Conservation (phyloP, 2,329 filamentous ascomycete species). For the Claviceps pazoutovae region DNA sequence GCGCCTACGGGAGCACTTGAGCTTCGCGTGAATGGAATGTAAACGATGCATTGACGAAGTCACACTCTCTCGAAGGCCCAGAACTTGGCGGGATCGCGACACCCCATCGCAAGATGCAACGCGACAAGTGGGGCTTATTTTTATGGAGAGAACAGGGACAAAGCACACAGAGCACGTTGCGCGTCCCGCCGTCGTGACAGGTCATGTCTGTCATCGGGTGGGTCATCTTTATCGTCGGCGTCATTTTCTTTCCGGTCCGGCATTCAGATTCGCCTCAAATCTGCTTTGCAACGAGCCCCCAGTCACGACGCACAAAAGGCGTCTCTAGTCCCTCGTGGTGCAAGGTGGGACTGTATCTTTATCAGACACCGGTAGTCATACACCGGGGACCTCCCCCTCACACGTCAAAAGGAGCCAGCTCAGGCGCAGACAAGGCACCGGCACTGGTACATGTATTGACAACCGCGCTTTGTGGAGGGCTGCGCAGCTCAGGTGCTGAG, state of each 20-base stretch:
- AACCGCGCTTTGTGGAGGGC: slow-evolving; percentile 1
- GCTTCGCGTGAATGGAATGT: no score
- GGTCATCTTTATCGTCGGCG: background rate
- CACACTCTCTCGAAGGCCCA: no score
- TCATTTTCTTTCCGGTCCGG: background rate
- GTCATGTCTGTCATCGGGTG: background rate
- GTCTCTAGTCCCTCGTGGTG: background rate
- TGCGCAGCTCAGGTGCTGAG: slow-evolving; percentile 5
- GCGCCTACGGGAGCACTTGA: no score
- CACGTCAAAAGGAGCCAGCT: background rate
- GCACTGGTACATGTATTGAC: background rate
- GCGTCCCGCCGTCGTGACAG: no score
- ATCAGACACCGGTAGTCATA: background rate
- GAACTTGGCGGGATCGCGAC: no score
- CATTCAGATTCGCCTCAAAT: background rate
- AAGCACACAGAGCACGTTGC: no score
- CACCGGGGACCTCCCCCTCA: no score
- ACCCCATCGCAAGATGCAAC: no score
- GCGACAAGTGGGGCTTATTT: no score
- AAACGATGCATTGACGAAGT: no score
- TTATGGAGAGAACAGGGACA: no score
- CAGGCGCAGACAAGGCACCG: background rate
- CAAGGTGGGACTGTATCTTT: background rate
- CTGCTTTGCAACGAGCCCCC: background rate
- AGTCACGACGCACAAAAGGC: background rate